A percentile compares a stretch with the other conserved stretches of the same genome.
phyloP scores from a whole-genome alignment of 225 moss, liverwort and hornwort species.

The Anthoceros angustus region DNA sequence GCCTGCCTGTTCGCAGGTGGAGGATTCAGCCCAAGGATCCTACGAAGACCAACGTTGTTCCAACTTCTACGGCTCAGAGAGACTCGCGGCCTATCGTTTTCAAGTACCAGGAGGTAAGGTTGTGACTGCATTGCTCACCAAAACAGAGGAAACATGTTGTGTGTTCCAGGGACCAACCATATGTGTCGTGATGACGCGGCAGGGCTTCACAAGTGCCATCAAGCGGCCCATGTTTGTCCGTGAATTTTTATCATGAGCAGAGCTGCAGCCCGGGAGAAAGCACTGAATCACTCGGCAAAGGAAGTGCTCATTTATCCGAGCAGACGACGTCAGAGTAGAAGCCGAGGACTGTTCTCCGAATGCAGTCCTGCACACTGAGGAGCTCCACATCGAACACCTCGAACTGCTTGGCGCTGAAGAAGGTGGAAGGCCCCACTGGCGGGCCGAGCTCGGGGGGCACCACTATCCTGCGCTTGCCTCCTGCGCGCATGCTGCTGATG shows the following conservation, averaged over 20 bases:
- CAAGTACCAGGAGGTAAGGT: not conserved
- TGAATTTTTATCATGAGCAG: not conserved
- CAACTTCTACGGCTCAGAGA: not conserved
- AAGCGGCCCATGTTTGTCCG: not conserved
- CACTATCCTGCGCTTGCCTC: conserved; percentile 79
- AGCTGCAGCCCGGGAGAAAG: no score
- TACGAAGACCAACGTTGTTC: not conserved
- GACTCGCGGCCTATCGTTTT: not conserved
- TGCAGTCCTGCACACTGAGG: conserved; percentile 70
- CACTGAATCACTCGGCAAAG: no score
- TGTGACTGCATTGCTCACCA: not conserved
- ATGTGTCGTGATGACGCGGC: not conserved
- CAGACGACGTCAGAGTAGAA: conserved; percentile 96
- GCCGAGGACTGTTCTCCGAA: conserved; percentile 52
- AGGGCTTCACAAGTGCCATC: not conserved
- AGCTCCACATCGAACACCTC: conserved; percentile 97
- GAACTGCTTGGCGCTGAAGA: conserved; percentile 99
- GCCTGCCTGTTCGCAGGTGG: not conserved
- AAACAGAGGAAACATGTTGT: not conserved
- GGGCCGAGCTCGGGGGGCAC: conserved; percentile 96
- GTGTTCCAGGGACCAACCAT: not conserved
- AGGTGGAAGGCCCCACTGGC: conserved; percentile 94
- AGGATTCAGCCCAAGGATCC: not conserved
- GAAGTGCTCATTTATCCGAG: not conserved
- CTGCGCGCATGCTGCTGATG: conserved; percentile 65